Base-by-base conservation (phyloP, 305 asterid genomes). In the Coffea humblotiana region DNA sequence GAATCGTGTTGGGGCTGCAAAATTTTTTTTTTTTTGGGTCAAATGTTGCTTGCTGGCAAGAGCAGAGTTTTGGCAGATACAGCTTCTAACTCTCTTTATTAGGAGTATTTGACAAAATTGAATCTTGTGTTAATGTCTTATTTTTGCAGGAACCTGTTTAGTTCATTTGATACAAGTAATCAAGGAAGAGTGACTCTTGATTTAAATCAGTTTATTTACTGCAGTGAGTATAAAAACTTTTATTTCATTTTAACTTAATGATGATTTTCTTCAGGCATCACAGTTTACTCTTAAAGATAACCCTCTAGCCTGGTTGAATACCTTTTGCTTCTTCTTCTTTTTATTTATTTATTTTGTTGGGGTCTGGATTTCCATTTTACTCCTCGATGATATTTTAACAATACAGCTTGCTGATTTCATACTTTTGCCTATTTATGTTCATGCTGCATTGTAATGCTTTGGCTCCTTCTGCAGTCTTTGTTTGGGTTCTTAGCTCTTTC, bases 141-240 rank as follows among this genome's bases (percentile, higher is more conserved):
- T 82, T 13, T 70, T 54, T 77, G 27, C 74, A 93, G 97, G 93
- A 93, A 93, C 85, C 84, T 93, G 74, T 93, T 93, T 75, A 86
- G 85, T 83, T 93, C 97, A 80, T 93, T 93, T 83, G 97, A 93
- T 78, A 87, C 94, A 48, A 87, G 91, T 92, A 90, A 87, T 86
- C 90, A 88, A 86, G 97, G 97, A 78, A 86, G 97, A 83, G 95
- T 91, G 83, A 89, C 94, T 83, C 95, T 93, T 71, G 97, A 93
- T 88, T 86, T 91, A 80, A 93, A 93, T 86, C 97, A 93, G 85
- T 93, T 93, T 83, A 74, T 91, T 75, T 91, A 89, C 87, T 93
- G 97, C 92, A 86, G 97, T 91, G 85, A 91, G 97, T 90, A 69
- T 64, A 63, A 72, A 72, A 45, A 43, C 61, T 80, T 54, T 61